These are phyloP conservation scores for Sparassis latifolia DNA, from an alignment of 1,284 basidiomycete species.

Conservation along the genomic window DNA sequence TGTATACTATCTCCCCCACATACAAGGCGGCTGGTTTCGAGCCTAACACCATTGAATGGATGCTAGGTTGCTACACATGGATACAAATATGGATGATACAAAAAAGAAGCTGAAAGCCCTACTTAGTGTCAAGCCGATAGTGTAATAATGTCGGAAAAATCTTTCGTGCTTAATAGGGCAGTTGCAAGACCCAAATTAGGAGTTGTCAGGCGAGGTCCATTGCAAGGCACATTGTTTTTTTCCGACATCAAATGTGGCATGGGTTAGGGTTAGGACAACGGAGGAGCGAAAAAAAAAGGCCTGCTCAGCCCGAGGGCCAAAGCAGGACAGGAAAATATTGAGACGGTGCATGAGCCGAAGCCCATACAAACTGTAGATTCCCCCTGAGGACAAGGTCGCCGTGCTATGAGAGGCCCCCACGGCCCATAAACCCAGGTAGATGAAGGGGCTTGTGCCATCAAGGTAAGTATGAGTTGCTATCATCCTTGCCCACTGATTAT, in stretches of 20 bases:
- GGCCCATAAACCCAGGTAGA: conserved; percentile 22
- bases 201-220: no score
- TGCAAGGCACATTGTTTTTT: no score
- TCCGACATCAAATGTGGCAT: neutral
- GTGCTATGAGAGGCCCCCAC: conserved; percentile 26
- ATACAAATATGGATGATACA: no score
- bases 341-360: conserved; percentile 25
- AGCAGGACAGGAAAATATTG: conserved; percentile 25
- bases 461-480: conserved; percentile 35
- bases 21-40: no score
- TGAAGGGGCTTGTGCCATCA: conserved; percentile 23
- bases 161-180: no score
- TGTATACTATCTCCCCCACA: no score
- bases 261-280: conserved; percentile 23
- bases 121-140: no score
- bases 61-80: no score
- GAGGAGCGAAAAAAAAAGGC: conserved; percentile 16
- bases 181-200: no score
- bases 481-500: neutral
- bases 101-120: no score
- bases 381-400: conserved; percentile 28
- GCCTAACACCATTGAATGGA: no score
- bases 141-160: no score
- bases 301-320: conserved; percentile 25
- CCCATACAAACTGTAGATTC: conserved; percentile 23